These are phyloP conservation scores for Phytopythium ostracodes DNA, from an alignment of 352 stramenopile species.

Conservation along the genomic window DNA sequence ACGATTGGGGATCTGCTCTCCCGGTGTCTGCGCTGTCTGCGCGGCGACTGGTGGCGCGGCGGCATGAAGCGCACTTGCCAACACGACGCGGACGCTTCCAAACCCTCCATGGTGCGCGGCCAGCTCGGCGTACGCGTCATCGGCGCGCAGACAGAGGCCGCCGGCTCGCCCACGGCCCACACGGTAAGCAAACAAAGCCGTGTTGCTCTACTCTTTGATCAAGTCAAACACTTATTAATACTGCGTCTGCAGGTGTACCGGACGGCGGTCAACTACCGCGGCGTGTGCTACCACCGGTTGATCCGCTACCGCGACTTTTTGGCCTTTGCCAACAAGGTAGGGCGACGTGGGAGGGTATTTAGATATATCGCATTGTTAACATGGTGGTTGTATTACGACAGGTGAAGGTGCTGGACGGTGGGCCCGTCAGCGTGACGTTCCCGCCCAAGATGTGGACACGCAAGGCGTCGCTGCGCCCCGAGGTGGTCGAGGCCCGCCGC, in stretches of 20 bases:
- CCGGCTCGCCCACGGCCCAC: conserved; percentile 35
- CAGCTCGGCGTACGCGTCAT: conserved; percentile 66
- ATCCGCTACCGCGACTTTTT: conserved; percentile 66
- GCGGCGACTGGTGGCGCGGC: not conserved
- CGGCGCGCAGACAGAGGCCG: conserved; percentile 43
- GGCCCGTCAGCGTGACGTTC: conserved; percentile 26
- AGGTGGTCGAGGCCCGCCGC: conserved; percentile 62
- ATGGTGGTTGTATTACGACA: not conserved
- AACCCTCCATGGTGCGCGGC: conserved; percentile 20
- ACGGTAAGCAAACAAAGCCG: no score
- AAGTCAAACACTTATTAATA: no score
- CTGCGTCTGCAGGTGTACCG: conserved; percentile 64
- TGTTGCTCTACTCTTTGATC: no score
- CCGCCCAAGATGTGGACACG: conserved; percentile 51
- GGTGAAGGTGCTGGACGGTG: conserved; percentile 28
- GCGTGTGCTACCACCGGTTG: conserved; percentile 63
- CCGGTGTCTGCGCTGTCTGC: not conserved
- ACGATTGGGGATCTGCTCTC: not conserved
- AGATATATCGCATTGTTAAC: no score
- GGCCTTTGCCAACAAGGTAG: conserved; percentile 32
- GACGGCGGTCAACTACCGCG: conserved; percentile 60
- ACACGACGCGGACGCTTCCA: not conserved
- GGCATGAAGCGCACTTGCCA: not conserved
- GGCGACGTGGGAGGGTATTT: not conserved
- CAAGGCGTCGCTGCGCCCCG: conserved; percentile 41